These are phyloP conservation scores for Pythium guiyangense DNA, from an alignment of 352 stramenopile species.

Conservation along the genomic window DNA sequence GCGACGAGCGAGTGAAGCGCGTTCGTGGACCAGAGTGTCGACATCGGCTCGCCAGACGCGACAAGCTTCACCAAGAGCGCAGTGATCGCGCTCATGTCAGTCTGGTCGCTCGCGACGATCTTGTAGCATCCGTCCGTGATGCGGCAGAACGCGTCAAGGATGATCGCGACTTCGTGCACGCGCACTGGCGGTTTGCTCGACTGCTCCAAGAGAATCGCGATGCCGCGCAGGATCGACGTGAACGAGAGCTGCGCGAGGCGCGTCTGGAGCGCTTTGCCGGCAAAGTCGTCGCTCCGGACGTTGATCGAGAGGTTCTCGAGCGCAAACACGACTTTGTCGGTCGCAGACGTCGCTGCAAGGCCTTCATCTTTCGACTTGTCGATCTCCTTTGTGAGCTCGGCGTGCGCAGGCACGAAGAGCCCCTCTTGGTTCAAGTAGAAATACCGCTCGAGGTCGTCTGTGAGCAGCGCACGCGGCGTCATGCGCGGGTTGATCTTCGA, in stretches of 20 bases:
- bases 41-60: constrained; percentile 41
- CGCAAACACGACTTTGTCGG: constrained; percentile 61
- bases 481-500: constrained; percentile 62
- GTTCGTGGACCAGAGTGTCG: constrained; percentile 56
- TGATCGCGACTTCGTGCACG: constrained; percentile 55
- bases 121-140: constrained; percentile 74
- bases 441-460: constrained; percentile 41
- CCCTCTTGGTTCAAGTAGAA: constrained; percentile 63
- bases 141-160: constrained; percentile 64
- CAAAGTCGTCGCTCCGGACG: constrained; percentile 58
- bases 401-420: constrained; percentile 50
- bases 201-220: constrained; percentile 60
- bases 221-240: constrained; percentile 36
- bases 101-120: constrained; percentile 43
- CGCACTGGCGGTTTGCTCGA: constrained; percentile 61
- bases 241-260: constrained; percentile 62
- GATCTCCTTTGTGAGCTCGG: constrained; percentile 52
- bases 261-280: constrained; percentile 30
- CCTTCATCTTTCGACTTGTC: constrained; percentile 47
- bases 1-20: constrained; percentile 56
- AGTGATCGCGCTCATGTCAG: constrained; percentile 31
- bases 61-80: constrained; percentile 42
- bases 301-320: constrained; percentile 76
- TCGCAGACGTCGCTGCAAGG: constrained; percentile 30
- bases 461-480: constrained; percentile 42